phyloP scores from a whole-genome alignment of 2,329 filamentous ascomycete genomes.

The Fusarium duplospermum region DNA sequence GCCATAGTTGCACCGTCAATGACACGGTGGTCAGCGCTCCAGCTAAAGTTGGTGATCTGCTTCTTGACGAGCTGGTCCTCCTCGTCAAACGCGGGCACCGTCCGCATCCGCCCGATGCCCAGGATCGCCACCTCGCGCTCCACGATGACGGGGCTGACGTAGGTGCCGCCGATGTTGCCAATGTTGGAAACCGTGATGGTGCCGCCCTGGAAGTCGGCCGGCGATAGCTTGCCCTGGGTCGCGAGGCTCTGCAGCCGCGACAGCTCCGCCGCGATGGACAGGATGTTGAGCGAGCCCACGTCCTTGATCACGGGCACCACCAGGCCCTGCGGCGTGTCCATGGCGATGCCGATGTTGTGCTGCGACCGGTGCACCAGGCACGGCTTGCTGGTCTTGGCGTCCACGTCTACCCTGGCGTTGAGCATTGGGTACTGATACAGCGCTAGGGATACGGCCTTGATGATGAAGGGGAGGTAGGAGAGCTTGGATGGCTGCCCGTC shows the following conservation, averaged over 20 bases:
- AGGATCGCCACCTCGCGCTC: slow-evolving; percentile 92
- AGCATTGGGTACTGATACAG: slow-evolving; percentile 85
- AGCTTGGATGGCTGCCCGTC: slow-evolving; percentile 69
- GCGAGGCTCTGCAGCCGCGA: slow-evolving; percentile 79
- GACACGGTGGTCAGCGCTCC: slow-evolving; percentile 95
- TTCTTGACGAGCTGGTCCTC: slow-evolving; percentile 73
- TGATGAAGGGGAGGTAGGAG: slow-evolving; percentile 92
- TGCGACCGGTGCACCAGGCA: slow-evolving; percentile 80
- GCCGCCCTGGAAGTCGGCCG: slow-evolving; percentile 82
- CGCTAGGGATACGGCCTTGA: slow-evolving; percentile 93
- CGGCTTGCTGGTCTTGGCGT: slow-evolving; percentile 70
- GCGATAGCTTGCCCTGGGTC: slow-evolving; percentile 77
- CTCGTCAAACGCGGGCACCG: slow-evolving; percentile 81
- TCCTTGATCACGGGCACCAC: slow-evolving; percentile 93
- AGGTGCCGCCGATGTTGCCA: slow-evolving; percentile 92
- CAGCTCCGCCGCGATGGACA: slow-evolving; percentile 82
- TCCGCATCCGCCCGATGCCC: slow-evolving; percentile 84
- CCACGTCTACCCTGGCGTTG: slow-evolving; percentile 83
- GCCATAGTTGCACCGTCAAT: slow-evolving; percentile 97
- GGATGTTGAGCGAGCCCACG: slow-evolving; percentile 80
- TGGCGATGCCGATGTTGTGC: slow-evolving; percentile 96
- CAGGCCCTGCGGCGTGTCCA: slow-evolving; percentile 90
- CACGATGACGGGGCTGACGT: slow-evolving; percentile 91
- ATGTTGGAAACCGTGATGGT: slow-evolving; percentile 98
- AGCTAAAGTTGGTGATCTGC: slow-evolving; percentile 91